Evolutionary conservation across 2,329 filamentous ascomycete species (phyloP).

Genomic region (Hirsutella rhossiliensis): DNA sequence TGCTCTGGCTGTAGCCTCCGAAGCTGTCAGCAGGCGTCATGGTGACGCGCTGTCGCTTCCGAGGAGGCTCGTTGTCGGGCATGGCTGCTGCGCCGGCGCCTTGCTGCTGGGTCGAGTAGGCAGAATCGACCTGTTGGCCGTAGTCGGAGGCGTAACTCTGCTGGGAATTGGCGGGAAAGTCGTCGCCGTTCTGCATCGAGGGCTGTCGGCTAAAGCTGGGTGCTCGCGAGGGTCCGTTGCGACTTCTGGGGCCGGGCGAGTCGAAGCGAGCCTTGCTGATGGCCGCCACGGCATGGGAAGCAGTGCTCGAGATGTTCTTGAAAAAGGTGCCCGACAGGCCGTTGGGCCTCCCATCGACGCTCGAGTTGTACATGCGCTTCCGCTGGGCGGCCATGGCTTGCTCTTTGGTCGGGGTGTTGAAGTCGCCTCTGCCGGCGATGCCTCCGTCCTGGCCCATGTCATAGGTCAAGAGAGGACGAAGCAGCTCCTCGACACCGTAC

Average conservation of each 20-base stretch:
- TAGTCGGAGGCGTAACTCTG: constrained; percentile 72
- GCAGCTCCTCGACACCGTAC: constrained; percentile 63
- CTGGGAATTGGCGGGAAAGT: constrained; percentile 65
- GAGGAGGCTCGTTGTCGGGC: constrained; percentile 60
- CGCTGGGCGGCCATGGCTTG: constrained; percentile 94
- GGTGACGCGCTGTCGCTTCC: constrained; percentile 58
- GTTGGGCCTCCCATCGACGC: constrained; percentile 53
- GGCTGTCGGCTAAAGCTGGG: constrained; percentile 61
- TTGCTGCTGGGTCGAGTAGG: constrained; percentile 49
- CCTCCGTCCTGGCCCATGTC: constrained; percentile 70
- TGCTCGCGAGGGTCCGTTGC: constrained; percentile 52
- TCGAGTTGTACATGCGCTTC: constrained; percentile 75
- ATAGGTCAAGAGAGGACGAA: constrained; percentile 65
- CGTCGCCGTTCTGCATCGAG: constrained; percentile 57
- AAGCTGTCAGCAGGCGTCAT: constrained; percentile 47
- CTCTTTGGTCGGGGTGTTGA: constrained; percentile 96
- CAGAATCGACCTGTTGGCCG: constrained; percentile 59
- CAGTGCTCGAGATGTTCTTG: constrained; percentile 89
- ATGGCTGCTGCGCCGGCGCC: constrained; percentile 23
- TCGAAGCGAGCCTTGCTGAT: constrained; percentile 95
- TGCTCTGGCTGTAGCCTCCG: constrained; percentile 36
- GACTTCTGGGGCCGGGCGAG: constrained; percentile 61
- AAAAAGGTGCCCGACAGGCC: constrained; percentile 80
- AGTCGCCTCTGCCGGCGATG: constrained; percentile 56
- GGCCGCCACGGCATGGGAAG: constrained; percentile 84